Percentiles rank a stretch among this genome's conserved stretches.
These are phyloP conservation scores for Pichia sp. DNA, from an alignment of 1,139 yeast species.

Conservation along the genomic window DNA sequence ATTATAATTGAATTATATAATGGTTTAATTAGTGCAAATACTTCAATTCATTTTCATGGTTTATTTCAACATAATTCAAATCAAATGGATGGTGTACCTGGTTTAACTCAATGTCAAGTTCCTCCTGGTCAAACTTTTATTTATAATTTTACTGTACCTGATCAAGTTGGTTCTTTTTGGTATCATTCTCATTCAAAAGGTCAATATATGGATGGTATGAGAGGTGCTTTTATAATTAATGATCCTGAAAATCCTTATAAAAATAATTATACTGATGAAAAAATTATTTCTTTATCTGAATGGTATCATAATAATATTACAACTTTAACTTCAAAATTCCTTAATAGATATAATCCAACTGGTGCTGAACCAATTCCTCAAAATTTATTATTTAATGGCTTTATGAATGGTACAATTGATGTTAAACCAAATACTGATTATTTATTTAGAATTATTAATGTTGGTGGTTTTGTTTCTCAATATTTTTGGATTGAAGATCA, in stretches of 20 bases:
- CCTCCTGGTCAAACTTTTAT: slow-evolving; percentile 63
- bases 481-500: slow-evolving; percentile 83
- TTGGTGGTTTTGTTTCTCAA: slow-evolving; percentile 85
- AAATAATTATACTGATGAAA: slow-evolving; percentile 68
- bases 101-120: slow-evolving; percentile 83
- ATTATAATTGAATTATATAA: slow-evolving; percentile 63
- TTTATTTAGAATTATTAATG: slow-evolving; percentile 66
- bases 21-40: slow-evolving; percentile 57
- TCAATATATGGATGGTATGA: slow-evolving; percentile 88
- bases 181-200: slow-evolving; percentile 85
- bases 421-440: slow-evolving; percentile 80
- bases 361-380: slow-evolving; percentile 97
- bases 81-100: slow-evolving; percentile 84
- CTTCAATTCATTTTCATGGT: slow-evolving; percentile 89
- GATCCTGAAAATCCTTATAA: slow-evolving; percentile 42
- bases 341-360: slow-evolving; percentile 77
- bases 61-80: slow-evolving; percentile 68
- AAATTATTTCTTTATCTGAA: slow-evolving; percentile 60
- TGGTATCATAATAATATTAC: slow-evolving; percentile 73
- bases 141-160: slow-evolving; percentile 73
- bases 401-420: slow-evolving; percentile 59
- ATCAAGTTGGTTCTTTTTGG: slow-evolving; percentile 89
- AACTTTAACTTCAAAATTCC: slow-evolving; percentile 47
- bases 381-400: slow-evolving; percentile 69
- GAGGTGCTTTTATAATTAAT: slow-evolving; percentile 69